These are phyloP conservation scores for Psilocybe subaeruginosa DNA, from an alignment of 768 basidiomycete genomes.

Conservation along the genomic window DNA sequence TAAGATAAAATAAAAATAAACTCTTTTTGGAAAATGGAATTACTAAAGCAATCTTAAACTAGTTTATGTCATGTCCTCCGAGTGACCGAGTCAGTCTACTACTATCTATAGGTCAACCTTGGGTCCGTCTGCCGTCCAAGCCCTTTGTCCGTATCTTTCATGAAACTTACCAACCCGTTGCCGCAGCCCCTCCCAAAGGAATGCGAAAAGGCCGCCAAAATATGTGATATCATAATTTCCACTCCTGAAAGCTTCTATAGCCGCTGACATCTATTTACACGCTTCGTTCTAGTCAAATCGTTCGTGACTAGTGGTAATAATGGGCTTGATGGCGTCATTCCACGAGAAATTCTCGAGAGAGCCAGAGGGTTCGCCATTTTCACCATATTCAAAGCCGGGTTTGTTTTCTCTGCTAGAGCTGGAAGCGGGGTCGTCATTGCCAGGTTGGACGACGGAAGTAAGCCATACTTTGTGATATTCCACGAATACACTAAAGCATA, in stretches of 20 bases:
- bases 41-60: background rate
- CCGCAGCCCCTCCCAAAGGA: conserved; percentile 76
- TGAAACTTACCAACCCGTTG: conserved; percentile 53
- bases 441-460: conserved; percentile 77
- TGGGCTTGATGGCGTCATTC: conserved; percentile 78
- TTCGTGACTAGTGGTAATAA: conserved; percentile 84
- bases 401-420: conserved; percentile 76
- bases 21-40: background rate
- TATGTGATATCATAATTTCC: conserved; percentile 47
- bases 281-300: conserved; percentile 61
- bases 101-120: background rate
- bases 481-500: conserved; percentile 2
- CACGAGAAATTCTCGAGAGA: conserved; percentile 49
- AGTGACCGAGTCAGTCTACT: background rate
- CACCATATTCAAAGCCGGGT: conserved; percentile 81
- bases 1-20: conserved; percentile 6
- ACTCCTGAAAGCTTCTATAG: conserved; percentile 7
- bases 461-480: conserved; percentile 30
- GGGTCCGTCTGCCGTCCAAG: background rate
- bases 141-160: conserved; percentile 20
- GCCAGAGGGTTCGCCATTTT: conserved; percentile 87
- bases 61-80: conserved; percentile 3
- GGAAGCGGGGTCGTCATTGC: conserved; percentile 92
- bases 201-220: conserved; percentile 86
- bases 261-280: conserved; percentile 1